Evolutionary conservation across 352 stramenopile species (phyloP), one percentile per base, ranked within the genome.

Genomic region (Phytophthora cajani): DNA sequence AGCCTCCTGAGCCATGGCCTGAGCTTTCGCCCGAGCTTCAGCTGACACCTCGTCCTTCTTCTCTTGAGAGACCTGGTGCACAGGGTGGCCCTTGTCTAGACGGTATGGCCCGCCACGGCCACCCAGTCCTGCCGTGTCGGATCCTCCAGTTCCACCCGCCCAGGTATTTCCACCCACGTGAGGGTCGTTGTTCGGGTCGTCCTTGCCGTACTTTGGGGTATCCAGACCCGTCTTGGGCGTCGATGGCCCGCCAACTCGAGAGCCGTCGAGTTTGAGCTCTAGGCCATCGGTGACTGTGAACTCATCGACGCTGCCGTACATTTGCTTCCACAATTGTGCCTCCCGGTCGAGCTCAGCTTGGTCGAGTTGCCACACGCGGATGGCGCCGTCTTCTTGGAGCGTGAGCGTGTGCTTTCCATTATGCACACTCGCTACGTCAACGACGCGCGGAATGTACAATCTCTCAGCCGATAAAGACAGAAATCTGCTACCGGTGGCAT

Each of bases 81-180:
- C 90, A 21, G 80, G 75, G 62, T 99, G 96, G 6, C 96, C 96
- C 59, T 96, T 94, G 74, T 98, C 96, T 8, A 99, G 72, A 12
- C 97, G 81, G 73, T 98, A 99, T 7, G 96, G 97, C n/a, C 96
- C 97, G 21, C 97, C 97, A 66, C 96, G 80, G 5, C 97, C 97
- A 66, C 97, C 97, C 6, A 99, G 81, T 5, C 91, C 91, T 1
- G 91, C 91, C 5, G 96, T 98, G 70, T 99, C 94, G 7, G 86
- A 97, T 17, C 96, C 96, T 40, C 96, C 95, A 30, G 92, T 98
- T 38, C 97, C 85, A 63, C 97, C 80, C n/a, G 94, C 94, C 95
- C 94, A 98, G 21, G 87, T 97, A 75, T 98, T 98, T 36, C 96
- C 95, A 52, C 97, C 96, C 14, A 99, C 87, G 78, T 99, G 97